Evolutionary conservation across 441 rosid species (phyloP).

Genomic region (Omphalea diandra): DNA sequence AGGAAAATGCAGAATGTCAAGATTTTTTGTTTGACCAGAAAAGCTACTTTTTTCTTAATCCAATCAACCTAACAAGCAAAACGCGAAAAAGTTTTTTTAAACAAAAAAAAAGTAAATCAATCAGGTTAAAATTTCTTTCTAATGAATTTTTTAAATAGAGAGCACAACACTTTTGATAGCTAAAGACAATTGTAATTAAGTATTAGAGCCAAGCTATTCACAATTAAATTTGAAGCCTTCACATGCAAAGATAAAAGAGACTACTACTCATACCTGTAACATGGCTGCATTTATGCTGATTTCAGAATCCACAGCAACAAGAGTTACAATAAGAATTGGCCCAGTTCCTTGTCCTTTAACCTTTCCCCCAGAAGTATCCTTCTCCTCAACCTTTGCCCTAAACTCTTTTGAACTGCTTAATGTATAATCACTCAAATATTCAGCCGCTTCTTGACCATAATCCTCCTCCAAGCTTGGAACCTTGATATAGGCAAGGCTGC

Average conservation of each 20-base stretch:
- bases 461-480: conserved; percentile 81
- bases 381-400: conserved; percentile 78
- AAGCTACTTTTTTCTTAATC: too few relatives aligned
- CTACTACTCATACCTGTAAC: conserved; percentile 60
- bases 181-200: too few relatives aligned
- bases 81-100: too few relatives aligned
- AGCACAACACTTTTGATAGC: too few relatives aligned
- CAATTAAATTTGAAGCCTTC: not conserved
- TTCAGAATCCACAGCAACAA: conserved; percentile 76
- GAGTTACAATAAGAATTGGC: conserved; percentile 61
- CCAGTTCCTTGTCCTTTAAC: conserved; percentile 97
- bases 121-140: too few relatives aligned
- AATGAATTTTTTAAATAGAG: too few relatives aligned
- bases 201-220: not conserved
- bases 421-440: conserved; percentile 59
- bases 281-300: conserved; percentile 79
- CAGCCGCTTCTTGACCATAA: conserved; percentile 83
- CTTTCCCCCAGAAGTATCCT: conserved; percentile 86
- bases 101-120: too few relatives aligned
- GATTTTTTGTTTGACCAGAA: too few relatives aligned
- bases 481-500: conserved; percentile 88
- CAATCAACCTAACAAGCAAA: too few relatives aligned
- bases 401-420: conserved; percentile 65
- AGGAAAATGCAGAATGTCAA: too few relatives aligned
- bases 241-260: not conserved